Evolutionary conservation across 202 grass and related monocot species (phyloP), one percentile per base, ranked within the genome.

Genomic region (Brachypodium distachyon): DNA sequence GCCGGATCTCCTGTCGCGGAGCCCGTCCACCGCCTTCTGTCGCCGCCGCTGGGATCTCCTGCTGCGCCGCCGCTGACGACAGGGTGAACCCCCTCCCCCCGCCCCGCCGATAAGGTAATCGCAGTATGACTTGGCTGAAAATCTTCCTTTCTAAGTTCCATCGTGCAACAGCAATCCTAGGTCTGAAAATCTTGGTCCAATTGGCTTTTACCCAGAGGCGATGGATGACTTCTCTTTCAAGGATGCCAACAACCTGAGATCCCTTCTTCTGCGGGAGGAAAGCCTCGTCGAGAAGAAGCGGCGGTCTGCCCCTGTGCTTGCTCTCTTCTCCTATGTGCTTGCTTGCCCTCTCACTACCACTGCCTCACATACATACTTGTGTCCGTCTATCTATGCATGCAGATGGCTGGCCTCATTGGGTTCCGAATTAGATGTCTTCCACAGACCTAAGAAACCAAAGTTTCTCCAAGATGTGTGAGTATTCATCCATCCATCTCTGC

Each of bases 381-480:
- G 6, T 9, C 7, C 28, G 32, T 38, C 9, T 60, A 38, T 68
- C 25, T 68, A 68, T 47, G 25, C 43, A 31, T 73, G 41, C 60
- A 82, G 85, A 51, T 82, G 79, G 79, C 66, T 82, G 49, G 49
- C 62, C 25, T 73, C 66, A 18, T 72, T 52, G 79, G 21, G 73
- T 63, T 48, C 74, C 9, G 12, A 19, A 37, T 59, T 41, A 29
- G 67, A 25, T 19, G 57, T 43, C 58, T 6, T 40, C 41, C 19
- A 5, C 39, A 82, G 41, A 16, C n/a, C 50, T 68, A 87, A 87
- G 73, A 56, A 73, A 17, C 85, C 85, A 17, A 78, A 78, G 50
- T 87, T 87, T 78, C 43, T 83, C 5, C 32, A 57, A 26, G 85
- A 67, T 0, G 6, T 31, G 84, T 82, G 73, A 78, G 79, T 51